Percentiles rank a stretch among this genome's conserved stretches.
These are phyloP conservation scores for Saccharomyces hybrid DNA, from an alignment of 1,139 yeast species.

Conservation along the genomic window DNA sequence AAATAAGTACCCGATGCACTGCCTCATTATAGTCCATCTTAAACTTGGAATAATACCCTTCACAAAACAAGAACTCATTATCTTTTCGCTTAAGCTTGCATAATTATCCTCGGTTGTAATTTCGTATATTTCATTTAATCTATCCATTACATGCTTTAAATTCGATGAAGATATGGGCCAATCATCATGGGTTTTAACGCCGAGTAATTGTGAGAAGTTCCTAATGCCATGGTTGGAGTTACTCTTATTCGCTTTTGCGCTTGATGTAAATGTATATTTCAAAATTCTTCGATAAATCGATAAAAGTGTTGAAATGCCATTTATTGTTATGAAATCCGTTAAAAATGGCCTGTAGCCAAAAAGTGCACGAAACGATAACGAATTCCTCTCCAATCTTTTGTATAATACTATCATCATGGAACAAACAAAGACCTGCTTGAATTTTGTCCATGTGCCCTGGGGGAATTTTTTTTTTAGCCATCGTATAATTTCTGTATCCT, in stretches of 20 bases:
- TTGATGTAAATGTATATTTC: not conserved
- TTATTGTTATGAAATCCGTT: slow-evolving; percentile 16
- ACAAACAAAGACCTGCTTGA: slow-evolving; percentile 14
- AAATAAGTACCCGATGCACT: slow-evolving; percentile 10
- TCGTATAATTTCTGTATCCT: not conserved
- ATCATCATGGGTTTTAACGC: slow-evolving; percentile 6
- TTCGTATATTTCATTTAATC: slow-evolving; percentile 23
- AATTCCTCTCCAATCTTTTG: slow-evolving; percentile 1
- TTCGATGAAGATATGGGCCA: slow-evolving; percentile 12
- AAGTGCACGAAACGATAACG: slow-evolving; percentile 8
- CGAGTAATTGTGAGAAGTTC: slow-evolving; percentile 1
- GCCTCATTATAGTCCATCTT: slow-evolving; percentile 28
- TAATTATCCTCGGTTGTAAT: slow-evolving; percentile 11
- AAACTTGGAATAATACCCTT: slow-evolving; percentile 20
- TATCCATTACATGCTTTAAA: slow-evolving; percentile 20
- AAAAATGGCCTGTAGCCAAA: slow-evolving; percentile 11
- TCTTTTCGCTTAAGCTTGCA: slow-evolving; percentile 12
- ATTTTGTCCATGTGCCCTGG: not conserved
- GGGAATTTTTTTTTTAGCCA: not conserved
- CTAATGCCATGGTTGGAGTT: not conserved
- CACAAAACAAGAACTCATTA: slow-evolving; percentile 18
- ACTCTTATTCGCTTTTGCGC: slow-evolving; percentile 1
- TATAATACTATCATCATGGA: slow-evolving; percentile 13
- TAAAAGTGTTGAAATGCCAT: slow-evolving; percentile 14
- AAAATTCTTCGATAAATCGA: slow-evolving; percentile 10